Conservation (phyloP, 108 stramenopile species). For the Bacterosira constricta region DNA sequence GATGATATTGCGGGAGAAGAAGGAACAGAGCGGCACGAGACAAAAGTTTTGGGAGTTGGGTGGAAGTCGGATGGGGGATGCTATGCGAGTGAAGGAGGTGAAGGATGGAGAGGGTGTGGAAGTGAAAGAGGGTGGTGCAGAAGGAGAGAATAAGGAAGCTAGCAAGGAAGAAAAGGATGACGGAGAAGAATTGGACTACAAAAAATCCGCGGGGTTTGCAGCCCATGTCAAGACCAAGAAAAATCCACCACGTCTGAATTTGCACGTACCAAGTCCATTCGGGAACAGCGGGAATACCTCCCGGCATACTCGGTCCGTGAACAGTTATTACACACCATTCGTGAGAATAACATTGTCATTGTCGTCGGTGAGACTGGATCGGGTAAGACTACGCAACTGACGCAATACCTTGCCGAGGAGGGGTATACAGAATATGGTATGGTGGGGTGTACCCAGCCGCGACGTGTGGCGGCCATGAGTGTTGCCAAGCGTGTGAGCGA, state of each 20-base stretch:
- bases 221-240: conserved; percentile 77
- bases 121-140: conserved; percentile 12
- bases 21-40: conserved; percentile 91
- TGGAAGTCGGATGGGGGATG: conserved; percentile 94
- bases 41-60: conserved; percentile 99
- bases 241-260: conserved; percentile 75
- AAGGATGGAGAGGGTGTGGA: conserved; percentile 35
- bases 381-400: conserved; percentile 96
- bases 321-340: conserved; percentile 87
- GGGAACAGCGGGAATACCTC: conserved; percentile 92
- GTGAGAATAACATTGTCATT: conserved; percentile 95
- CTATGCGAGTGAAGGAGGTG: conserved; percentile 76
- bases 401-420: conserved; percentile 97
- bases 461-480: conserved; percentile 99
- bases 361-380: conserved; percentile 95
- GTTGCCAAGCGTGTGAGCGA: conserved; percentile 98
- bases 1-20: conserved; percentile 75
- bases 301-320: conserved; percentile 96
- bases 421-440: conserved; percentile 92
- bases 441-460: conserved; percentile 95
- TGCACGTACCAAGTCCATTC: conserved; percentile 87
- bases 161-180: conserved; percentile 38
- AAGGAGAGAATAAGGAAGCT: conserved; percentile 29
- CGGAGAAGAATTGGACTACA: conserved; percentile 85
- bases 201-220: conserved; percentile 87